Base-by-base conservation (phyloP, 441 rosid species). In the Aquilaria agallochum region DNA sequence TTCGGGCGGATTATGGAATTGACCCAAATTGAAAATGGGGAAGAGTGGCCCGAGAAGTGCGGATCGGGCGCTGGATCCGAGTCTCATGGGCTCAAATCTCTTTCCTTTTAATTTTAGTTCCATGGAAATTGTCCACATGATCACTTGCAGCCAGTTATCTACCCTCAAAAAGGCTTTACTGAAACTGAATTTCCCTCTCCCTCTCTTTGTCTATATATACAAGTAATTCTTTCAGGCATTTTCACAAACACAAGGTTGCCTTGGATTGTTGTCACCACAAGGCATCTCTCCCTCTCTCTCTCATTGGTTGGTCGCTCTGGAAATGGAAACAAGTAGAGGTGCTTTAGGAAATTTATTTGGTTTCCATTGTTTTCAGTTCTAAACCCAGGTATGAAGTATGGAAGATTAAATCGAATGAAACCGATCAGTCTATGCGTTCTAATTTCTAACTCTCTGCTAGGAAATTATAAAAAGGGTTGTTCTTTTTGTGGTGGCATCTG, bases 241-340 rank as follows among this genome's bases (percentile, higher is more conserved):
- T 44, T 11, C 42, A 9, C 46, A n/a, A 33, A 46, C 27, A 47
- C 36, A 13, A 44, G 45, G 15, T 46, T 60, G 52, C 47, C 47
- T 51, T 53, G 63, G 31, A 44, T 56, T 31, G 40, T 61, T 50
- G 36, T 57, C 56, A 33, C 12, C 14, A 31, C 56, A 65, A 68
- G 73, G 67, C 67, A 64, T 55, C 54, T 55, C 13, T 44, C 40
- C 33, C 62, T 27, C 33, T 49, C 57, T 47, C 9, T 7, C 34
- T 64, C 15, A 11, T 5, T 68, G 65, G 50, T 53, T 74, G 62
- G 68, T 48, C 42, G 47, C 64, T 9, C 49, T 46, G 60, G 59
- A 68, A 64, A 11, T 20, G 51, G 33, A 14, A 13, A 42, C 11
- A 65, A 52, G 9, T 36, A 4, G 3, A 45, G 1, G 20, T 20